phyloP scores from a whole-genome alignment of 2,329 filamentous ascomycete genomes.

The Penicillium sp. region DNA sequence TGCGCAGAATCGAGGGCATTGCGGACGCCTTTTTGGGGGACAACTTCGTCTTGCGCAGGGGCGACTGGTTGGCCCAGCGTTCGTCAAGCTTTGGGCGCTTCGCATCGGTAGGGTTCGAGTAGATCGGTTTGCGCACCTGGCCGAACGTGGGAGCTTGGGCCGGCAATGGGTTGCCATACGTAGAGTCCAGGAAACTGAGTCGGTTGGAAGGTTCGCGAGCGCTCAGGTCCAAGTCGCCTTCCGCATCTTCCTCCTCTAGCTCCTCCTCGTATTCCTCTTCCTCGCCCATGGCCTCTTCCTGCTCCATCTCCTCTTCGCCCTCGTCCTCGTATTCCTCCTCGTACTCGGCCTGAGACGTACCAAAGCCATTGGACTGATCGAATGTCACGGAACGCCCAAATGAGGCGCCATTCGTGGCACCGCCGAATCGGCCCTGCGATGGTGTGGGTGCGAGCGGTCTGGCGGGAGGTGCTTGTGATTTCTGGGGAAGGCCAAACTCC shows the following conservation, averaged over 20 bases:
- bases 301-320: constrained; percentile 42
- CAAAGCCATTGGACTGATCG: constrained; percentile 27
- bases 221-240: constrained; percentile 33
- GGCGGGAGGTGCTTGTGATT: constrained; percentile 26
- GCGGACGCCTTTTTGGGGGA: constrained; percentile 58
- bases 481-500: constrained; percentile 33
- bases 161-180: constrained; percentile 28
- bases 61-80: constrained; percentile 38
- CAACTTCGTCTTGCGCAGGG: constrained; percentile 36
- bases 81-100: constrained; percentile 47
- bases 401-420: constrained; percentile 27
- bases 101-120: constrained; percentile 45
- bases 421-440: constrained; percentile 31
- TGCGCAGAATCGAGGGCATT: constrained; percentile 71
- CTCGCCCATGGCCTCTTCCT: constrained; percentile 42
- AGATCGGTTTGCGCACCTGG: constrained; percentile 39
- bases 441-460: constrained; percentile 23
- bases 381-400: constrained; percentile 31
- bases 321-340: constrained; percentile 39
- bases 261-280: constrained; percentile 31
- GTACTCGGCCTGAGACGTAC: constrained; percentile 29
- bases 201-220: constrained; percentile 18
- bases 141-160: constrained; percentile 14
- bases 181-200: constrained; percentile 36
- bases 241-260: constrained; percentile 43